Conservation (phyloP, 768 basidiomycete species). For the Xanthoconium purpureum region DNA sequence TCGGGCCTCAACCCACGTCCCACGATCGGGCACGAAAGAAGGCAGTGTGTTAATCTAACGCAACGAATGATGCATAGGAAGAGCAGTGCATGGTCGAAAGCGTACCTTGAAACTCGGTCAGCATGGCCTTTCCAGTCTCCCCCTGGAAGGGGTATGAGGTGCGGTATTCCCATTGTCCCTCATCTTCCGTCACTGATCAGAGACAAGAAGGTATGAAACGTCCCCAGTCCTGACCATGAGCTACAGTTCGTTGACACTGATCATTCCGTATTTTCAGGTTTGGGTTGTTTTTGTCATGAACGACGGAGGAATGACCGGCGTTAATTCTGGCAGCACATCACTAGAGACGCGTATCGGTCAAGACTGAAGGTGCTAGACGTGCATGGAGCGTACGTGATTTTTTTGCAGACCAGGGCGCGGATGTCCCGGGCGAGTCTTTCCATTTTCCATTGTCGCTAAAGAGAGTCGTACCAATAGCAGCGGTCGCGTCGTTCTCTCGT, state of each 20-base stretch:
- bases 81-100: neutral
- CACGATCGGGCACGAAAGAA: conserved; percentile 33
- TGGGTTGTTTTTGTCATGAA: neutral
- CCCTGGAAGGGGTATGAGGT: conserved; percentile 46
- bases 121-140: conserved; percentile 40
- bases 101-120: conserved; percentile 9
- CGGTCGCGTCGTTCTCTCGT: neutral
- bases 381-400: conserved; percentile 36
- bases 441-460: conserved; percentile 19
- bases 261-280: too few relatives aligned
- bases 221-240: too few relatives aligned
- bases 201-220: too few relatives aligned
- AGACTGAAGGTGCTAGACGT: conserved; percentile 22
- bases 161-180: conserved; percentile 44
- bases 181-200: conserved; percentile 49
- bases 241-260: too few relatives aligned
- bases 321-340: conserved; percentile 8
- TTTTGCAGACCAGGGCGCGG: conserved; percentile 38
- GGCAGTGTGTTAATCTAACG: neutral
- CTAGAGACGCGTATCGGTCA: conserved; percentile 22
- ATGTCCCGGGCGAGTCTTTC: conserved; percentile 54
- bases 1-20: conserved; percentile 46
- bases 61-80: neutral
- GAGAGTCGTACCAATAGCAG: conserved; percentile 12
- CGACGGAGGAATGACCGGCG: conserved; percentile 30